These are phyloP conservation scores for Pythium monospermum DNA, from an alignment of 352 stramenopile species.

Conservation along the genomic window DNA sequence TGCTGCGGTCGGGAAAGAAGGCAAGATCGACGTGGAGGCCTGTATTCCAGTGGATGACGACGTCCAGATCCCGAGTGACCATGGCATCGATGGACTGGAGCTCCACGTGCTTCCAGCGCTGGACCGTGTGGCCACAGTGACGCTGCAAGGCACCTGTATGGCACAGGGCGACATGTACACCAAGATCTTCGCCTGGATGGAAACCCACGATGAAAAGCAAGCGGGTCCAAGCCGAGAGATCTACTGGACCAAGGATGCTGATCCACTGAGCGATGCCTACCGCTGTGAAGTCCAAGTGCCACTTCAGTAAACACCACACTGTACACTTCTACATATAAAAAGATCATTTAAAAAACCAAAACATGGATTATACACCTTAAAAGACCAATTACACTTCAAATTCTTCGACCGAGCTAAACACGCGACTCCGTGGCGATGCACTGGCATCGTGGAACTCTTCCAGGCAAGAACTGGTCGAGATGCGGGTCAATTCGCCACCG, in stretches of 20 bases:
- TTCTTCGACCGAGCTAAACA: constrained; percentile 15
- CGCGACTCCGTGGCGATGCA: constrained; percentile 7
- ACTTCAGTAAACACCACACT: too few species aligned
- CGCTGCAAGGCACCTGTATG: constrained; percentile 27
- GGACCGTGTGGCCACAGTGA: constrained; percentile 29
- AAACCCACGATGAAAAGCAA: constrained; percentile 1
- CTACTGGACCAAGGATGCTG: constrained; percentile 6
- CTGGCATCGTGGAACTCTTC: constrained; percentile 20
- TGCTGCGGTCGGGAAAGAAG: constrained; percentile 1
- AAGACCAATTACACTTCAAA: constrained; percentile 25
- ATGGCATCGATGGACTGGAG: constrained; percentile 10
- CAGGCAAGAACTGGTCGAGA: constrained; percentile 16
- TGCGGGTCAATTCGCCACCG: constrained; percentile 2
- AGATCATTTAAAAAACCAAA: background rate
- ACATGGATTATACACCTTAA: background rate
- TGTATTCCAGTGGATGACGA: constrained; percentile 33
- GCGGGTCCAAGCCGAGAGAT: constrained; percentile 12
- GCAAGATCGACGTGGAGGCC: constrained; percentile 30
- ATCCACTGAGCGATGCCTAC: background rate
- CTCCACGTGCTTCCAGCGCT: constrained; percentile 22
- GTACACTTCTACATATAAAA: background rate
- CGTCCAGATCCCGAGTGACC: constrained; percentile 1
- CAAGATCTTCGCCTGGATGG: constrained; percentile 10
- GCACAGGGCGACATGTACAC: constrained; percentile 26
- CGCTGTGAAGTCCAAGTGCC: constrained; percentile 10